phyloP scores from a whole-genome alignment of 352 stramenopile species.

The Pythium biforme region DNA sequence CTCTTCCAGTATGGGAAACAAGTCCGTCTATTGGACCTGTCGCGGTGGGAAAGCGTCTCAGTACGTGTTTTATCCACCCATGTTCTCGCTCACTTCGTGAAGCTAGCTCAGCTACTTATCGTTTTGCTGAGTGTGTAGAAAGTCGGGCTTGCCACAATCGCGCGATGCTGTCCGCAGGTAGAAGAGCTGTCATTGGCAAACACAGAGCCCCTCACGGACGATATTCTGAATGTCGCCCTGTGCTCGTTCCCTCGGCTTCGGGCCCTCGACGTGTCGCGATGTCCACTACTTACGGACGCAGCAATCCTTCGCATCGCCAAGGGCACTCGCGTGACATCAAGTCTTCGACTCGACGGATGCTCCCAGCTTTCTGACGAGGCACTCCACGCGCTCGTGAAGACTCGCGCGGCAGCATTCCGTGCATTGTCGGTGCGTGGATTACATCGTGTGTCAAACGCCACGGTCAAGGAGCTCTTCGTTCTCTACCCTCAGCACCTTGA shows the following conservation, averaged over 20 bases:
- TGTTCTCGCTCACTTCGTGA: not conserved
- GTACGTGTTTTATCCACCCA: not conserved
- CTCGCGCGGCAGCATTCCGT: constrained; percentile 31
- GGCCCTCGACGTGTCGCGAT: constrained; percentile 47
- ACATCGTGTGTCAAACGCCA: constrained; percentile 34
- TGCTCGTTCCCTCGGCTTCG: constrained; percentile 38
- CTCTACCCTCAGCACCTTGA: constrained; percentile 45
- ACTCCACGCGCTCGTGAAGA: constrained; percentile 40
- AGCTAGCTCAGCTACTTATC: not conserved
- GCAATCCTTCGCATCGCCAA: constrained; percentile 45
- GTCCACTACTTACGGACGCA: constrained; percentile 54
- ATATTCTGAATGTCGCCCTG: constrained; percentile 40
- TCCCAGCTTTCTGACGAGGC: constrained; percentile 38
- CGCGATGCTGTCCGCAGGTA: constrained; percentile 21
- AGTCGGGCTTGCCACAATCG: constrained; percentile 33
- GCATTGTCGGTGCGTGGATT: constrained; percentile 46
- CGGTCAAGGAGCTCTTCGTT: constrained; percentile 50
- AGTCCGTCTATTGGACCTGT: constrained; percentile 41
- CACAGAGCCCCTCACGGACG: constrained; percentile 54
- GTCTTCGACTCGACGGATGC: constrained; percentile 50
- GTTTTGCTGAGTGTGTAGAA: constrained; percentile 33
- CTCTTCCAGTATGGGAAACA: constrained; percentile 41
- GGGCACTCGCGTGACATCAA: constrained; percentile 32
- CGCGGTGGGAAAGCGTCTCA: constrained; percentile 23
- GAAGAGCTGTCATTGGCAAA: constrained; percentile 38